A percentile compares a stretch with the other conserved stretches of the same genome.
Evolutionary conservation across 2,329 filamentous ascomycete genomes (phyloP).

Genomic region (Thelonectria blattea): DNA sequence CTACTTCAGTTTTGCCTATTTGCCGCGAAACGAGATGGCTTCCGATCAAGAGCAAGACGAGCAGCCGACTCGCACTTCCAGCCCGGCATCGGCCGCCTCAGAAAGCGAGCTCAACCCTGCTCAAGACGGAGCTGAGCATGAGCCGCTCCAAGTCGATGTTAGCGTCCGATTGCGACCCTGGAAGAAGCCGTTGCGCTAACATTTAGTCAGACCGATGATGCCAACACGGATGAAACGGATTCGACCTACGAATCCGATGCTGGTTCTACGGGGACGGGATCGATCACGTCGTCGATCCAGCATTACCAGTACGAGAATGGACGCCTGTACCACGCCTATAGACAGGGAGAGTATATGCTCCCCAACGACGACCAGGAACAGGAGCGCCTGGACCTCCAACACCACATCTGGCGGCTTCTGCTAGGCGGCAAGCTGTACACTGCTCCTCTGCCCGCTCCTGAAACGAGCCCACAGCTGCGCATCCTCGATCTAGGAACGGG

Average conservation of each 20-base stretch:
- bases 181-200: background rate
- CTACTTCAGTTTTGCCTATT: background rate
- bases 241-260: conserved; percentile 45
- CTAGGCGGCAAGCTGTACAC: conserved; percentile 32
- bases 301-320: conserved; percentile 47
- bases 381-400: conserved; percentile 47
- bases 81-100: background rate
- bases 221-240: conserved; percentile 37
- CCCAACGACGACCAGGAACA: conserved; percentile 45
- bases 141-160: conserved; percentile 30
- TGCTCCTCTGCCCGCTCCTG: conserved; percentile 38
- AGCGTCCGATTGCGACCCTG: background rate
- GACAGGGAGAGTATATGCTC: conserved; percentile 37
- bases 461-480: conserved; percentile 35
- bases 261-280: conserved; percentile 41
- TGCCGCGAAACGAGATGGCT: background rate
- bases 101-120: conserved; percentile 18
- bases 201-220: conserved; percentile 23
- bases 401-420: conserved; percentile 41
- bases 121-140: conserved; percentile 24
- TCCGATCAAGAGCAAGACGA: background rate
- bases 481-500: conserved; percentile 66
- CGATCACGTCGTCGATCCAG: conserved; percentile 50
- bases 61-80: background rate
- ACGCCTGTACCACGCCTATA: conserved; percentile 43